phyloP scores from a whole-genome alignment of 441 rosid genomes.

The Brassica balearica region DNA sequence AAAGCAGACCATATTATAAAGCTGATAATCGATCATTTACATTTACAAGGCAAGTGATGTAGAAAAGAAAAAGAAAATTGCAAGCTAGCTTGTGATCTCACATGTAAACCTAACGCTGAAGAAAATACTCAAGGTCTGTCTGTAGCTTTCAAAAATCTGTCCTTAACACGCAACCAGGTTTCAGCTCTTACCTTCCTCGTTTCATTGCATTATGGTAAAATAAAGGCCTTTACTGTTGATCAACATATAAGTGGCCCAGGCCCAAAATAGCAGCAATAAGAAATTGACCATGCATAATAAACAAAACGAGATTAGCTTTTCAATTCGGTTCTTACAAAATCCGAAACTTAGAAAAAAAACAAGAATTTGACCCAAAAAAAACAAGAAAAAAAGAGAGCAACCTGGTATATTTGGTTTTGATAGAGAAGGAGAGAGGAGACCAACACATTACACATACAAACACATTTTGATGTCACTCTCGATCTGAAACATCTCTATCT shows the following conservation, averaged over 20 bases:
- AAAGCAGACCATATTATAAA: background rate
- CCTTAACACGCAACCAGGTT: background rate
- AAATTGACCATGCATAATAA: background rate
- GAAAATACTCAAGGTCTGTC: background rate
- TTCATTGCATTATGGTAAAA: background rate
- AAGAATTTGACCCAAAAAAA: background rate
- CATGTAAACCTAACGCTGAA: background rate
- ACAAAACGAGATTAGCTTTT: background rate
- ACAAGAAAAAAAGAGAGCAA: background rate
- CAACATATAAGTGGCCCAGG: background rate
- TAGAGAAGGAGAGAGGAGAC: slow-evolving; percentile 28
- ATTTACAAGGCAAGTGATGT: background rate
- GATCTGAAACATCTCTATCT: slow-evolving; percentile 45
- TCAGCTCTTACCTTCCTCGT: background rate
- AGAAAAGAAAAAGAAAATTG: background rate
- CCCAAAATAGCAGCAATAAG: slow-evolving; percentile 4
- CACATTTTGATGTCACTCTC: slow-evolving; percentile 35
- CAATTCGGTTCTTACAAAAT: background rate
- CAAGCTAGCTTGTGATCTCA: background rate
- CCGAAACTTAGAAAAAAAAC: background rate
- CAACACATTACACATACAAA: slow-evolving; percentile 27
- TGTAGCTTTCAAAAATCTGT: too few relatives aligned
- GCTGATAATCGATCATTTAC: background rate
- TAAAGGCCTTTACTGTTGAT: background rate
- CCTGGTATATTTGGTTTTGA: slow-evolving; percentile 9